Evolutionary conservation across 805 yeast genomes (phyloP), one percentile per base, ranked within the genome.

Genomic region (Grigorovia yakushimaensis): DNA sequence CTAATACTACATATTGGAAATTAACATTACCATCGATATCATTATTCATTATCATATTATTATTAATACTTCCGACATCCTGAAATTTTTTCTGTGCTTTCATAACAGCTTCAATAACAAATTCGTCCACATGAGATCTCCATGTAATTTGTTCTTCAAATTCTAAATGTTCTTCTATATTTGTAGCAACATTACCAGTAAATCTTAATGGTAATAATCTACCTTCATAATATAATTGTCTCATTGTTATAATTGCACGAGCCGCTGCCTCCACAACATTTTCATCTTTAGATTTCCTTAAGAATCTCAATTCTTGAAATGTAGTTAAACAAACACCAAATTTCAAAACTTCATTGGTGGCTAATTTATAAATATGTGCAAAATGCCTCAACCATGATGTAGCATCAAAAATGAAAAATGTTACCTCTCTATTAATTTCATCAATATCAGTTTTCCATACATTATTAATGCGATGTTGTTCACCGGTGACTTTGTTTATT

Each of bases 311-410:
- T 57, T 84, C 93, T 66, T 84, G 91, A 59, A 84, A 84, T 5
- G 84, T 87, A 18, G 85, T 81, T 49, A 84, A 67, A 39, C 93
- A 89, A 4, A 84, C 78, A 54, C 80, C 76, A 21, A 81, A 67
- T 51, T 73, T 77, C 50, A 84, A 72, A 2, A 82, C 74, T 13
- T 72, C 73, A 53, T 77, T 76, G 30, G 81, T 71, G 11, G 82
- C 74, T 54, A 86, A 78, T 60, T 84, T 84, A 66, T 73, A 84
- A 19, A 84, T 70, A 51, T 82, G 73, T 1, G 91, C 94, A 61
- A 88, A 83, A 57, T 83, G 89, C 56, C 84, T 82, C 52, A 84
- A 67, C 89, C 91, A 84, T 48, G 83, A 78, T 53, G 85, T 84
- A 1, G 93, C 84, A 63, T 84, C 94, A 48, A 84, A 68, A 0